phyloP scores from a whole-genome alignment of 352 stramenopile genomes.

The Phytophthora citricola region DNA sequence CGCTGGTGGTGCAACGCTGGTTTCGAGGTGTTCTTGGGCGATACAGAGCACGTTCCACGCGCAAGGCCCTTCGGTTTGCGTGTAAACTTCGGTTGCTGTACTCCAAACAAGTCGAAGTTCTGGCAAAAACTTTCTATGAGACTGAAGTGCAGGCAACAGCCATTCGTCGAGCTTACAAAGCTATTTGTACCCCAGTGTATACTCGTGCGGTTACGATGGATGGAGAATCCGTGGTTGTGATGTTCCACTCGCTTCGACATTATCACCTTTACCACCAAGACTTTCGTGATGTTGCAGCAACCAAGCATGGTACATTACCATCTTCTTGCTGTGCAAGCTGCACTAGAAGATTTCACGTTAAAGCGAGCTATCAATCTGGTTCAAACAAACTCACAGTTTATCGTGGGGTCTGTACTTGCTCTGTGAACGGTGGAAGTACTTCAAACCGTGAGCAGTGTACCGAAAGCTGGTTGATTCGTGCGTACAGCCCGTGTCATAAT shows the following conservation, averaged over 20 bases:
- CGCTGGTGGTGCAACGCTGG: constrained; percentile 62
- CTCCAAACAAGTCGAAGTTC: constrained; percentile 24
- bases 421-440: constrained; percentile 36
- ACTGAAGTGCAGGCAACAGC: constrained; percentile 34
- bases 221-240: constrained; percentile 63
- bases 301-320: constrained; percentile 6
- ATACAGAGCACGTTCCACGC: constrained; percentile 29
- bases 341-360: constrained; percentile 54
- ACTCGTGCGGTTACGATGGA: constrained; percentile 56
- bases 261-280: constrained; percentile 17
- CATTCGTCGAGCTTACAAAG: constrained; percentile 38
- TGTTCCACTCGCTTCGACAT: constrained; percentile 55
- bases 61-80: constrained; percentile 41
- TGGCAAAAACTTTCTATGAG: constrained; percentile 46
- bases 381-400: constrained; percentile 39
- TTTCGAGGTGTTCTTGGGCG: constrained; percentile 59
- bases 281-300: neutral
- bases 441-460: neutral
- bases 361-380: constrained; percentile 32
- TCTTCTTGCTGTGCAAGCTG: constrained; percentile 57
- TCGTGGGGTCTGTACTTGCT: constrained; percentile 55
- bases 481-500: constrained; percentile 68
- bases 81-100: constrained; percentile 44
- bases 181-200: constrained; percentile 51
- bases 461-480: constrained; percentile 68